Evolutionary conservation across 2,329 filamentous ascomycete genomes (phyloP).

Genomic region (Hypoxylon sp.): DNA sequence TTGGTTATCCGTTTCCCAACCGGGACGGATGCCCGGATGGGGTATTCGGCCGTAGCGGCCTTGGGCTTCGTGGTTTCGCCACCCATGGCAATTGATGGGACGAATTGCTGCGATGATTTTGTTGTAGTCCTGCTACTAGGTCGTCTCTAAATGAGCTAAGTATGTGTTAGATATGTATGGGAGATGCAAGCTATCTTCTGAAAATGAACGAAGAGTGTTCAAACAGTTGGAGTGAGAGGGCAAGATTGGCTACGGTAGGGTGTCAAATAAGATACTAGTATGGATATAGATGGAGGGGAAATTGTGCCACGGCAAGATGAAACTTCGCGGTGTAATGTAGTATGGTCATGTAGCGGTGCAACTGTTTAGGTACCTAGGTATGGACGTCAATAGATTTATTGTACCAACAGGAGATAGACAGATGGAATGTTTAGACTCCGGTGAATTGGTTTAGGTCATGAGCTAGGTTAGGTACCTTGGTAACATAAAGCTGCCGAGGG

Average conservation of each 20-base stretch:
- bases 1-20: slow-evolving; percentile 84
- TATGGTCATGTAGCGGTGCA: slow-evolving; percentile 12
- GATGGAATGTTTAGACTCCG: not conserved
- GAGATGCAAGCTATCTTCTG: slow-evolving; percentile 5
- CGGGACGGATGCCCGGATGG: slow-evolving; percentile 64
- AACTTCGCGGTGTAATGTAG: slow-evolving; percentile 10
- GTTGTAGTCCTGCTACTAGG: slow-evolving; percentile 15
- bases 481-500: slow-evolving; percentile 38
- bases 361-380: slow-evolving; percentile 21
- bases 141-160: slow-evolving; percentile 21
- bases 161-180: slow-evolving; percentile 20
- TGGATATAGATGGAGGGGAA: slow-evolving; percentile 24
- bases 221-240: not conserved
- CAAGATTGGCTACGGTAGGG: slow-evolving; percentile 5
- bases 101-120: slow-evolving; percentile 28
- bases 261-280: slow-evolving; percentile 13
- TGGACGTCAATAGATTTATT: slow-evolving; percentile 11
- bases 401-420: slow-evolving; percentile 5
- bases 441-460: slow-evolving; percentile 2
- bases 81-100: slow-evolving; percentile 59
- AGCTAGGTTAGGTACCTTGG: slow-evolving; percentile 13
- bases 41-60: slow-evolving; percentile 63
- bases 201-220: slow-evolving; percentile 5
- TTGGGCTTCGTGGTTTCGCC: slow-evolving; percentile 60
- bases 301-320: slow-evolving; percentile 13